Evolutionary conservation across 1,284 basidiomycete genomes (phyloP), one percentile per base, ranked within the genome.

Genomic region (Leccinum subrobustum): DNA sequence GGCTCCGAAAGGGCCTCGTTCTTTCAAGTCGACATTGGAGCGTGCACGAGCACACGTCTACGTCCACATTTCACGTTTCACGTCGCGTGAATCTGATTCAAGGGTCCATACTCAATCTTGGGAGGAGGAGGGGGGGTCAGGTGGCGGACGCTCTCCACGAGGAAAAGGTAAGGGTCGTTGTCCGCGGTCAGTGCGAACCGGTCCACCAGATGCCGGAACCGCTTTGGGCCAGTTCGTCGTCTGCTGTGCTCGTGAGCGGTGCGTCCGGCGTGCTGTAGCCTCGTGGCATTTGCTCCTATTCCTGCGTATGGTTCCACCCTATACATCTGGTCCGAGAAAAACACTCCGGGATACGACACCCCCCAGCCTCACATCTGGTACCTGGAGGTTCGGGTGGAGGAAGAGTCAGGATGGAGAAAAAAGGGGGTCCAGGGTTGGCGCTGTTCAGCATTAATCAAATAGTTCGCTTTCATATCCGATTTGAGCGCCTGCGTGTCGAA

Each of bases 1-100:
- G 69, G 3, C 54, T 27, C 7, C n/a, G 27, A 56, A 37, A 20
- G 42, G 42, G 18, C 42, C 23, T 25, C 16, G 14, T 27, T 33
- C 11, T 52, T 25, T 20, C 33, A 44, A 8, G n/a, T 25, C 44
- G 23, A 48, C 20, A 33, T 35, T 31, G 14, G 58, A 31, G 29
- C 54, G 62, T 60, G 61, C 62, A 67, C n/a, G 23, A 23, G n/a
- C 42, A 8, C 18, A 47, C 11, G 42, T 47, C 42, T 12, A 47
- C 11, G 18, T 47, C 42, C 18, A 47, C 11, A 47, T 20, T 47
- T 47, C 42, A 47, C 42, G 42, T 47, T 47, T 20, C 42, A 47
- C 42, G 42, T 64, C 61, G 63, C 67, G 69, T 59, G 63, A 66
- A 68, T 71, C 63, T 42, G 60, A 68, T 63, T 70, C 63, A 58